phyloP scores from a whole-genome alignment of 768 basidiomycete genomes.

The Omphalotus guepiniiformis region DNA sequence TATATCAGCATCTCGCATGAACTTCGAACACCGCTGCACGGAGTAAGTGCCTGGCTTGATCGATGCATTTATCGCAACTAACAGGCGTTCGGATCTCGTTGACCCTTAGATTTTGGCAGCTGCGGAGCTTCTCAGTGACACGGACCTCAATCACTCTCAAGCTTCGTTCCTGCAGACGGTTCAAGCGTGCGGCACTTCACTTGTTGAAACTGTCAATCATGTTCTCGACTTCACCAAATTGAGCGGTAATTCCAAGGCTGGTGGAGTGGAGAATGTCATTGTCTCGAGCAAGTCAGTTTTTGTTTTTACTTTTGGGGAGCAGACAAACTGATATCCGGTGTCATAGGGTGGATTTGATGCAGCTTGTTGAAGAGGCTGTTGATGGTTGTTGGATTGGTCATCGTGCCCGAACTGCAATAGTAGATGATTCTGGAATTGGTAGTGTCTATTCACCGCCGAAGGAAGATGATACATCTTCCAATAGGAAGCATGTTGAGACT shows the following conservation, averaged over 20 bases:
- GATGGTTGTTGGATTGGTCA: slow-evolving; percentile 95
- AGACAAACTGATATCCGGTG: not conserved
- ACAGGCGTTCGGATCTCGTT: not conserved
- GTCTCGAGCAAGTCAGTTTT: slow-evolving; percentile 54
- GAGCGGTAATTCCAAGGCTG: slow-evolving; percentile 78
- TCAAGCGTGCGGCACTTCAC: slow-evolving; percentile 90
- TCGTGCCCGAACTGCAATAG: slow-evolving; percentile 68
- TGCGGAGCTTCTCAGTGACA: slow-evolving; percentile 87
- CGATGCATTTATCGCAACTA: not conserved
- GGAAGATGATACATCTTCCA: slow-evolving; percentile 42
- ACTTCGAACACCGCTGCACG: slow-evolving; percentile 86
- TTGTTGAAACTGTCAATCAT: slow-evolving; percentile 96
- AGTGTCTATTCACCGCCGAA: slow-evolving; percentile 88
- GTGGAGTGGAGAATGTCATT: slow-evolving; percentile 75
- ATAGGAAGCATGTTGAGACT: slow-evolving; percentile 70
- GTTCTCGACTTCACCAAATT: slow-evolving; percentile 95
- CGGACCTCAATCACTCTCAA: slow-evolving; percentile 76
- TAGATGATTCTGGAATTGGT: slow-evolving; percentile 73
- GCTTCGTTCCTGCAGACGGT: slow-evolving; percentile 87
- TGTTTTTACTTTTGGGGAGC: slow-evolving; percentile 12
- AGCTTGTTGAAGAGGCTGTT: slow-evolving; percentile 83
- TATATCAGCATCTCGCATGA: slow-evolving; percentile 56
- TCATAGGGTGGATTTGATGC: slow-evolving; percentile 65
- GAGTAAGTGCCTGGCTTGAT: slow-evolving; percentile 42
- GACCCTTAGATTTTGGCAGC: slow-evolving; percentile 73